phyloP scores from a whole-genome alignment of 257 asterid genomes.

The Lavandula angustifolia region DNA sequence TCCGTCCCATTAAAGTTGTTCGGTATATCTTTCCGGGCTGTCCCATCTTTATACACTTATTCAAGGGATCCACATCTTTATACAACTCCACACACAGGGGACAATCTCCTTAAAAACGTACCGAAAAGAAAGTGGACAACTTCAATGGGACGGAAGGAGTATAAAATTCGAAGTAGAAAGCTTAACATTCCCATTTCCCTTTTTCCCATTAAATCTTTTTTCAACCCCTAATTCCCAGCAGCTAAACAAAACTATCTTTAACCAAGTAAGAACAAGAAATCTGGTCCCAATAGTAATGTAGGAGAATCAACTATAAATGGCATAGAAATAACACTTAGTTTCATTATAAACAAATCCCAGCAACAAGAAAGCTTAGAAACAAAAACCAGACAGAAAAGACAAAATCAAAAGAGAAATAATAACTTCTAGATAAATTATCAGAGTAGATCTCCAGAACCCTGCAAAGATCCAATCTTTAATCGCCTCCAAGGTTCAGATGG shows the following conservation, averaged over 20 bases:
- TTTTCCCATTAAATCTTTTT: not conserved
- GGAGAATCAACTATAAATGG: conserved; percentile 11
- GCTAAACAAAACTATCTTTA: conserved; percentile 13
- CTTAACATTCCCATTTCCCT: conserved; percentile 17
- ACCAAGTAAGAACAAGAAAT: conserved; percentile 29
- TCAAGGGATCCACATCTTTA: too few species aligned
- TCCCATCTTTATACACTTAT: too few species aligned
- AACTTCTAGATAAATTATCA: conserved; percentile 18
- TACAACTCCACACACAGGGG: too few species aligned
- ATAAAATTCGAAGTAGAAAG: conserved; percentile 2
- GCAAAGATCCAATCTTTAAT: conserved; percentile 36
- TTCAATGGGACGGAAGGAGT: too few species aligned
- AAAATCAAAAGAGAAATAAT: conserved; percentile 22
- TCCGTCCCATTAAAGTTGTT: too few species aligned
- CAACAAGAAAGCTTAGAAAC: conserved; percentile 13
- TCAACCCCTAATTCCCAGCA: not conserved
- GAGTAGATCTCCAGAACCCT: conserved; percentile 43
- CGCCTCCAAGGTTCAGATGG: conserved; percentile 29
- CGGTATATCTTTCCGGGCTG: too few species aligned
- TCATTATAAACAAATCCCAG: conserved; percentile 21
- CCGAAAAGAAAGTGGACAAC: too few species aligned
- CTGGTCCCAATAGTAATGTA: conserved; percentile 23
- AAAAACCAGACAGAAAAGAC: conserved; percentile 22
- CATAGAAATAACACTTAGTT: not conserved
- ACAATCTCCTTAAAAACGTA: too few species aligned